Base-by-base conservation (phyloP, 257 asterid species). In the Parsonsia alboflavescens region DNA sequence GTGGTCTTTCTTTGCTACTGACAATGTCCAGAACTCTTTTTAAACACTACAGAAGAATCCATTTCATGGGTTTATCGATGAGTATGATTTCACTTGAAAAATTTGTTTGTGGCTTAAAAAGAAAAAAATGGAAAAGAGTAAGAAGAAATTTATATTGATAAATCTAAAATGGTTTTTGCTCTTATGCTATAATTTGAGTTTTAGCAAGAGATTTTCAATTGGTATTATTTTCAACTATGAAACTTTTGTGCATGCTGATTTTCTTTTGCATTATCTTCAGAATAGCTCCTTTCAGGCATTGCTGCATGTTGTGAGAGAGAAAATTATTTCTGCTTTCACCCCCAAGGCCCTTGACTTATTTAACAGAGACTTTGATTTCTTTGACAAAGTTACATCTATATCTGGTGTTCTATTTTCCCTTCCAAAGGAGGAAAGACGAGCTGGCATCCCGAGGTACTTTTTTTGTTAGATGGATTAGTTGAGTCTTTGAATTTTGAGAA, bases 301-400 rank as follows among this genome's bases (percentile, higher is more conserved):
- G 54, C 86, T 92, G 84, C 99, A 97, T 16, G 82, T 83, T 76
- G 98, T 95, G 64, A 88, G 96, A 84, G 85, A 95, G 79, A 88
- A 85, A 66, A 95, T 95, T 73, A 87, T 95, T 83, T 91, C 92
- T 75, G 87, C 94, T 77, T 95, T 95, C 85, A 85, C 67, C 83
- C 83, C 88, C 21, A 86, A 86, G 80, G 99, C 99, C 73, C 91
- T 80, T 69, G 96, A 82, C 53, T 44, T 92, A 68, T 95, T 95
- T 73, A 84, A 82, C 64, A 87, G 98, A 82, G 98, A 95, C 84
- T 95, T 95, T 83, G 92, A 88, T 85, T 95, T 95, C 93, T 95
- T 95, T 81, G 99, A 95, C 89, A 86, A 95, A 83, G 99, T 95
- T 80, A 95, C 99, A 48, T 90, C 97, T 79, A 95, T 95, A 81